A percentile compares a stretch with the other conserved stretches of the same genome.
phyloP scores from a whole-genome alignment of 345 rosid genomes.

The Combretum micranthum region DNA sequence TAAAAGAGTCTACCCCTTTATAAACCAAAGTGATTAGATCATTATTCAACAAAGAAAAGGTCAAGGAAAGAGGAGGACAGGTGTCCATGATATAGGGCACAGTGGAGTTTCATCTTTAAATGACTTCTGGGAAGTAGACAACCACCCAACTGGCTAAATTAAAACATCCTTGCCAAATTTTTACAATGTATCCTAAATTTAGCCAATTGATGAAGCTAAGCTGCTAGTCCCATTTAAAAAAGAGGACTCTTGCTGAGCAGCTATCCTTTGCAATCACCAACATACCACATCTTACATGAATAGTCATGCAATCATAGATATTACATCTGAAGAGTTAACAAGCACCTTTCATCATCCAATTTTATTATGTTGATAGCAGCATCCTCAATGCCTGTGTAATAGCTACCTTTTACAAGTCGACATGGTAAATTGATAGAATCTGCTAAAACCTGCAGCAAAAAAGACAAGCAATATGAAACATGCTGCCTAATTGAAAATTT shows the following conservation, averaged over 20 bases:
- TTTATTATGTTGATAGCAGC: conserved; percentile 95
- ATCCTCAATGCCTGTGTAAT: conserved; percentile 96
- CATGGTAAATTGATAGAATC: conserved; percentile 75
- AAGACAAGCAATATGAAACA: conserved; percentile 10
- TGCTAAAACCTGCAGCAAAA: conserved; percentile 71
- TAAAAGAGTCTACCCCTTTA: too few relatives aligned
- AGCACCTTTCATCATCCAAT: conserved; percentile 82
- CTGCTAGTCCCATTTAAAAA: too few relatives aligned
- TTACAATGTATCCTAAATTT: too few relatives aligned
- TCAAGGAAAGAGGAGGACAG: too few relatives aligned
- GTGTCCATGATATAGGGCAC: too few relatives aligned
- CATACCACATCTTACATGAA: neutral
- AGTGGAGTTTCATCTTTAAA: neutral
- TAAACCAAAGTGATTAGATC: too few relatives aligned
- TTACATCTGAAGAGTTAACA: conserved; percentile 14
- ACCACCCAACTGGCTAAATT: neutral
- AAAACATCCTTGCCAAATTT: too few relatives aligned
- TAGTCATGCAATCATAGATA: neutral
- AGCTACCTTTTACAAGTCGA: conserved; percentile 96
- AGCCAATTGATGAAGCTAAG: too few relatives aligned
- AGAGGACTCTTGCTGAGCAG: too few relatives aligned
- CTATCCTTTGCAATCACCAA: too few relatives aligned
- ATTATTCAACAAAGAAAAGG: too few relatives aligned
- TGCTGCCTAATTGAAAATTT: neutral
- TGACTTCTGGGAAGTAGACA: neutral